Evolutionary conservation across 2,329 filamentous ascomycete genomes (phyloP).

Genomic region (Fusarium avenaceum): DNA sequence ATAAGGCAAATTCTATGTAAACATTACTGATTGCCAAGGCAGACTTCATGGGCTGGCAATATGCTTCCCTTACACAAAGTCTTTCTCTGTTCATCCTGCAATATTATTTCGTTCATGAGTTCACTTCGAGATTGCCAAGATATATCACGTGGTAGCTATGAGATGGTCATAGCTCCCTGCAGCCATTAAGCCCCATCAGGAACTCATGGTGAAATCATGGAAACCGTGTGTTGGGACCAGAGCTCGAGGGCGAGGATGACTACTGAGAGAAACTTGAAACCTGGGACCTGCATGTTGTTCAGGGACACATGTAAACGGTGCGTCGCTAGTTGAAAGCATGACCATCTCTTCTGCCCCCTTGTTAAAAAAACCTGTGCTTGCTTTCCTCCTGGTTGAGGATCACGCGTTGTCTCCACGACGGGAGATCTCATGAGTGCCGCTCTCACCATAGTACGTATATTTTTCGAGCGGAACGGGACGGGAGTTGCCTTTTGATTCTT

Average conservation of each 20-base stretch:
- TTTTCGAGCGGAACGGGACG: conserved; percentile 28
- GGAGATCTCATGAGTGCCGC: conserved; percentile 14
- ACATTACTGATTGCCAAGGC: conserved; percentile 20
- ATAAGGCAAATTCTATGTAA: conserved; percentile 27
- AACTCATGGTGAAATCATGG: conserved; percentile 25
- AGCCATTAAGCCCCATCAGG: conserved; percentile 48
- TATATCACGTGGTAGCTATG: conserved; percentile 44
- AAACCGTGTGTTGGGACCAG: conserved; percentile 23
- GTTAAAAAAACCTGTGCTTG: conserved; percentile 9
- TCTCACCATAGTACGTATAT: conserved; percentile 34
- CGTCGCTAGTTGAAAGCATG: conserved; percentile 36
- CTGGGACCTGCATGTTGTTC: conserved; percentile 43
- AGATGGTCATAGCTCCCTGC: conserved; percentile 50
- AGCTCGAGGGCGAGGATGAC: conserved; percentile 13
- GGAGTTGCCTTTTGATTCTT: conserved; percentile 3
- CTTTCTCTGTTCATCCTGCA: conserved; percentile 4
- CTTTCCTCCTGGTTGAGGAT: conserved; percentile 5
- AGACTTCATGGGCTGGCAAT: conserved; percentile 11
- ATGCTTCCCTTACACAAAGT: conserved; percentile 20
- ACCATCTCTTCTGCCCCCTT: neutral
- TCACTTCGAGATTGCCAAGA: conserved; percentile 15
- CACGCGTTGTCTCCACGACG: conserved; percentile 18
- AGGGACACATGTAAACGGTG: conserved; percentile 31
- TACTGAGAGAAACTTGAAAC: conserved; percentile 27
- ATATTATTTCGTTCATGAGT: conserved; percentile 4